A percentile compares a stretch with the other conserved stretches of the same genome.
These are phyloP conservation scores for Begonia peltatifolia DNA, from an alignment of 306 rosid genomes.

Conservation along the genomic window DNA sequence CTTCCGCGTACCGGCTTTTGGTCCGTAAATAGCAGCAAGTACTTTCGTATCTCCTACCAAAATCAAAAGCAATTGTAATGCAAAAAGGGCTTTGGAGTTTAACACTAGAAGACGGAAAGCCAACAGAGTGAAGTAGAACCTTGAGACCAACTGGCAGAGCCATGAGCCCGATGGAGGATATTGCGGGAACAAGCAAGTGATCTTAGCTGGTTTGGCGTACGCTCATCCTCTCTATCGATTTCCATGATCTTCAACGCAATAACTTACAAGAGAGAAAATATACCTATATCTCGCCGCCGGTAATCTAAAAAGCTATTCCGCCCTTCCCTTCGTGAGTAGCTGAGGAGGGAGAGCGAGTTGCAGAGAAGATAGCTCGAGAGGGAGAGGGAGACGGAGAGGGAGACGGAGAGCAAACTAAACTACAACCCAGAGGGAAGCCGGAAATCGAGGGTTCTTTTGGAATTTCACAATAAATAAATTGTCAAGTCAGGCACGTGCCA, in stretches of 20 bases:
- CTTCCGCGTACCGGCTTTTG: slow-evolving; percentile 80
- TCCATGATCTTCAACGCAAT: slow-evolving; percentile 23
- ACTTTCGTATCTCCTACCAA: slow-evolving; percentile 69
- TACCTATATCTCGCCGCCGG: too few species aligned
- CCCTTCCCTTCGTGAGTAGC: background rate
- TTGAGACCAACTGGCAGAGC: slow-evolving; percentile 88
- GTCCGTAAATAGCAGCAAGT: slow-evolving; percentile 75
- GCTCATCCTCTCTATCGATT: slow-evolving; percentile 52
- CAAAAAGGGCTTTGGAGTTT: too few species aligned
- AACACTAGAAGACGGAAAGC: background rate
- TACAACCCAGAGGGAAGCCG: too few species aligned
- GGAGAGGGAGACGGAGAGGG: background rate
- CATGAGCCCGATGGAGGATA: slow-evolving; percentile 74
- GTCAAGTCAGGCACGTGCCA: too few species aligned
- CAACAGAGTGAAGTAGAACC: slow-evolving; percentile 17
- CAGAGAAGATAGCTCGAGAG: background rate
- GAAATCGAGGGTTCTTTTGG: too few species aligned
- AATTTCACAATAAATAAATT: too few species aligned
- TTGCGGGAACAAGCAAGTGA: slow-evolving; percentile 61
- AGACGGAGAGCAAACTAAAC: background rate
- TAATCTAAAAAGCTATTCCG: too few species aligned
- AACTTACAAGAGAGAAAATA: background rate
- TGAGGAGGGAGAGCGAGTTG: background rate
- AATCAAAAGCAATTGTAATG: background rate
- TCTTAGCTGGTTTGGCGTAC: slow-evolving; percentile 65